Percentiles rank a stretch among this genome's conserved stretches.
Evolutionary conservation across 495 filamentous ascomycete genomes (phyloP).

Genomic region (Cladorrhinum samala): DNA sequence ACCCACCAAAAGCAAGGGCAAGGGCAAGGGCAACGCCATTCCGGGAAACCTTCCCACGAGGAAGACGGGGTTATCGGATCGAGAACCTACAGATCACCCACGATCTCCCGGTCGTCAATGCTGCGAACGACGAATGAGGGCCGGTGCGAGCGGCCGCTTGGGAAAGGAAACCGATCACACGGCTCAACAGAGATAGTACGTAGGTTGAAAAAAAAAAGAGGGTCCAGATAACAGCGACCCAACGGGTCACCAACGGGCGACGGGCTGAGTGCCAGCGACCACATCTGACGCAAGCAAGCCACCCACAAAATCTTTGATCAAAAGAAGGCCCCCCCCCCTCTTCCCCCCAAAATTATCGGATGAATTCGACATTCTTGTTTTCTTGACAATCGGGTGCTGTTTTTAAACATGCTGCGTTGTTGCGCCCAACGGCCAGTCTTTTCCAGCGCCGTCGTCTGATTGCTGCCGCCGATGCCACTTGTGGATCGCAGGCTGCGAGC

Average conservation of each 20-base stretch:
- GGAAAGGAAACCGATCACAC: not conserved
- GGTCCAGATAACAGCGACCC: not conserved
- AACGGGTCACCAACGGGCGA: not conserved
- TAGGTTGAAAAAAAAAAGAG: too few relatives aligned
- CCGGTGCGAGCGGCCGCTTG: not conserved
- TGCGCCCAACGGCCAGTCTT: not conserved
- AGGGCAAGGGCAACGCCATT: too few relatives aligned
- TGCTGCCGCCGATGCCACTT: constrained; percentile 2
- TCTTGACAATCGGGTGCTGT: too few relatives aligned
- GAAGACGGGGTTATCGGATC: constrained; percentile 8
- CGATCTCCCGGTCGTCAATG: not conserved
- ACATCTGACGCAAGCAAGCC: not conserved
- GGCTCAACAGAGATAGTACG: too few relatives aligned
- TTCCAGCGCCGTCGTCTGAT: constrained; percentile 1
- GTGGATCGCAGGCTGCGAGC: constrained; percentile 15
- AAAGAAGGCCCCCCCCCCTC: too few relatives aligned
- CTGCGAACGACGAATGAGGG: not conserved
- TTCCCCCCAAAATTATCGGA: too few relatives aligned
- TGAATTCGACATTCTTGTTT: too few relatives aligned
- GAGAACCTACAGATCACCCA: constrained; percentile 1
- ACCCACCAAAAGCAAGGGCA: too few relatives aligned
- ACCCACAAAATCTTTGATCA: not conserved
- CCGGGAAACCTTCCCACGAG: constrained; percentile 11
- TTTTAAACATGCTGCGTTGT: too few relatives aligned
- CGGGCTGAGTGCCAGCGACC: not conserved